Conservation (phyloP, 202 grass and related monocot species). For the Setaria italica region DNA sequence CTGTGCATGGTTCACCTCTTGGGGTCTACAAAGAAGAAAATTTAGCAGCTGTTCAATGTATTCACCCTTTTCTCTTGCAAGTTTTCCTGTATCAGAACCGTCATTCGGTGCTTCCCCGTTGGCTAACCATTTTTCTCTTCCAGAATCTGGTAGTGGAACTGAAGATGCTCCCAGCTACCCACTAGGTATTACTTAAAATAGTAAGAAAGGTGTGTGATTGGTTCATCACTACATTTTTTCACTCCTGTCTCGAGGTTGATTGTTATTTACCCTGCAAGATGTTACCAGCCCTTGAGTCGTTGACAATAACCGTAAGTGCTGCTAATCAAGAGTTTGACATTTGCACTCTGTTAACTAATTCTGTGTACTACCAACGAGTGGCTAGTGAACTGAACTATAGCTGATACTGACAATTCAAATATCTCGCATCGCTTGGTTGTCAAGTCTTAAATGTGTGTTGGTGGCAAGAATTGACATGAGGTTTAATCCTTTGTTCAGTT, state of each 20-base stretch:
- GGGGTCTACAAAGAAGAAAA: constrained; percentile 87
- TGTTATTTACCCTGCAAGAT: not conserved
- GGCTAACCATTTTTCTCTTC: not conserved
- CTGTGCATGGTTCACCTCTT: constrained; percentile 74
- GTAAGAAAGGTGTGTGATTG: constrained; percentile 7
- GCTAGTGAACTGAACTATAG: not conserved
- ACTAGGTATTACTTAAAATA: not conserved
- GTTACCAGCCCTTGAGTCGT: not conserved
- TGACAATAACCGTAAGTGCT: not conserved
- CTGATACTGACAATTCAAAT: not conserved
- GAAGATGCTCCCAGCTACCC: constrained; percentile 25
- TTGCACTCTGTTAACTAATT: not conserved
- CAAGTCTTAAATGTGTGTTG: not conserved
- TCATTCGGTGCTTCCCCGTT: not conserved
- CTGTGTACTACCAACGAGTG: not conserved
- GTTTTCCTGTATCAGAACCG: not conserved
- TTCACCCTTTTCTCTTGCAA: not conserved
- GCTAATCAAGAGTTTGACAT: not conserved
- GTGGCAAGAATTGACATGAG: not conserved
- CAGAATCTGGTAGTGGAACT: constrained; percentile 70
- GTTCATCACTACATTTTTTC: not conserved
- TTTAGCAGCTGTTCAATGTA: constrained; percentile 69
- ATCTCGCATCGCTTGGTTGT: not conserved
- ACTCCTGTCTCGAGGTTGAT: not conserved
- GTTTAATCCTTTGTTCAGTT: not conserved